Percentiles rank a stretch among this genome's conserved stretches.
Evolutionary conservation across 345 rosid genomes (phyloP).

Genomic region (Populus nigra): DNA sequence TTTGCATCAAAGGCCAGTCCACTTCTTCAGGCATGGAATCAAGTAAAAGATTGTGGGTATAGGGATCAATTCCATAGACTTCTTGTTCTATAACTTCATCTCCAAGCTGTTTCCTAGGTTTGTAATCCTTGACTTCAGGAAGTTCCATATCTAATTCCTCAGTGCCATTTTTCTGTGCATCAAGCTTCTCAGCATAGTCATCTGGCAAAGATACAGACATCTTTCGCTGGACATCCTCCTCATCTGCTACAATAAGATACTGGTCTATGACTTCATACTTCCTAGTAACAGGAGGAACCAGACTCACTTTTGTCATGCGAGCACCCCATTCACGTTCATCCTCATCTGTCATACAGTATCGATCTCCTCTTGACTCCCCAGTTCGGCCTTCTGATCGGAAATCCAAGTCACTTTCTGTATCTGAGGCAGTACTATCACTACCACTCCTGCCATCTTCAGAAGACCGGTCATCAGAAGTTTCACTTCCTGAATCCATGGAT

Average conservation of each 20-base stretch:
- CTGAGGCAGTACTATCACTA: slow-evolving; percentile 70
- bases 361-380: slow-evolving; percentile 56
- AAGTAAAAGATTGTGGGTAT: slow-evolving; percentile 91
- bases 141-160: slow-evolving; percentile 99
- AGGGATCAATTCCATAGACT: slow-evolving; percentile 99
- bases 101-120: slow-evolving; percentile 89
- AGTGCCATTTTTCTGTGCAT: slow-evolving; percentile 74
- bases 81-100: slow-evolving; percentile 94
- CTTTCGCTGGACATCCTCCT: slow-evolving; percentile 80
- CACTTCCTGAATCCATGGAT: slow-evolving; percentile 83
- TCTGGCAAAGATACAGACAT: slow-evolving; percentile 95
- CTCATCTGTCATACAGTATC: slow-evolving; percentile 57
- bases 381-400: slow-evolving; percentile 57
- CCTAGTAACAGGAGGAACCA: slow-evolving; percentile 99
- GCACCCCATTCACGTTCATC: slow-evolving; percentile 99
- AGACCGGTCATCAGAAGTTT: slow-evolving; percentile 80
- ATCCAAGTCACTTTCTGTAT: slow-evolving; percentile 85
- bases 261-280: slow-evolving; percentile 89
- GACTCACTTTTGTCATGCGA: slow-evolving; percentile 96
- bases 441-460: slow-evolving; percentile 67
- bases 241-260: slow-evolving; percentile 80
- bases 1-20: slow-evolving; percentile 73
- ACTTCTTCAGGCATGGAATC: slow-evolving; percentile 96
- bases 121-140: slow-evolving; percentile 97
- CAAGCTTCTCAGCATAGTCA: slow-evolving; percentile 92